Evolutionary conservation across 495 filamentous ascomycete genomes (phyloP), one percentile per base, ranked within the genome.

Genomic region (Penicillium cinerascens): DNA sequence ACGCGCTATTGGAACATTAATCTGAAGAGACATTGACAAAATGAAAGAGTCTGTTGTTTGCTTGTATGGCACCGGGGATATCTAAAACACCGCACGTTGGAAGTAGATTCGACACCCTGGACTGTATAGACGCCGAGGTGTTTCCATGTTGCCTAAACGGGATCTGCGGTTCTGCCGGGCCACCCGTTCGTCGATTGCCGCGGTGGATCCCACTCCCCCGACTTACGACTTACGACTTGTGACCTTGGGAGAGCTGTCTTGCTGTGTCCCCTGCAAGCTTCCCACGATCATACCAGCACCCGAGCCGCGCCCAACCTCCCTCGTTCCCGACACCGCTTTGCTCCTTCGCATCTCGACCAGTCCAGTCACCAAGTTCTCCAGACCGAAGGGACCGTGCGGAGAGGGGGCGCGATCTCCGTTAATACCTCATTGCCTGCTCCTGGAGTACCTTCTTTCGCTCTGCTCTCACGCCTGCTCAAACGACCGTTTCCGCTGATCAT

Each of bases 341-440:
- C 27, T 26, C 26, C 33, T 49, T 46, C 42, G 37, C 47, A 44
- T 42, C 35, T 22, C 20, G 27, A 41, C 16, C 18, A 35, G 29
- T 40, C 42, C 27, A 1, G 29, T 42, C 23, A 27, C 13, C 41
- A 10, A 4, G n/a, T 13, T 38, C 52, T 18, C 22, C 45, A 49
- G 50, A 8, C 18, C 23, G 23, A 17, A 52, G 40, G 45, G 46
- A 55, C 45, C 41, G 52, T 55, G 52, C 52, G 45, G 52, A 44
- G 52, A 55, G 36, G 29, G n/a, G 46, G 52, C 11, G 49, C 29
- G 13, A 15, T 33, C 29, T 26, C 21, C 10, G 36, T 27, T 25
- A 17, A 38, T 47, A 8, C 23, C n/a, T 36, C 44, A 15, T 26
- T n/a, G 17, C 27, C n/a, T 35, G 26, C n/a, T 10, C 17, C 13